These are phyloP conservation scores for Suhomyces taliae DNA, from an alignment of 1,139 yeast genomes.

Conservation along the genomic window DNA sequence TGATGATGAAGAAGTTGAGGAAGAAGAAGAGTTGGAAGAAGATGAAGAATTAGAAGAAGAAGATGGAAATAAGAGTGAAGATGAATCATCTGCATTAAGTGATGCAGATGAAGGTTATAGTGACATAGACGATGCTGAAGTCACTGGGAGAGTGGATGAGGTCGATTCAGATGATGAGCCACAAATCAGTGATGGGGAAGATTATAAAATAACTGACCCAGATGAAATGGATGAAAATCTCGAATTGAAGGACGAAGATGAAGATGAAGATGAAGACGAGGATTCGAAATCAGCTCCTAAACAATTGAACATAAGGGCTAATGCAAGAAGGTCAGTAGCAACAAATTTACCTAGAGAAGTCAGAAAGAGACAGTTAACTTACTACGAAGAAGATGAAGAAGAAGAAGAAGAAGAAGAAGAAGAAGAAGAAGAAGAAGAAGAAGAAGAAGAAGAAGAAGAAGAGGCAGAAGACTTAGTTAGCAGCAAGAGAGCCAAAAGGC, in stretches of 20 bases:
- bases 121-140: slow-evolving; percentile 24
- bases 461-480: slow-evolving; percentile 12
- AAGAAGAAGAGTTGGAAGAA: slow-evolving; percentile 11
- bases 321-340: slow-evolving; percentile 11
- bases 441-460: slow-evolving; percentile 17
- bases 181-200: slow-evolving; percentile 32
- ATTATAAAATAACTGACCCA: slow-evolving; percentile 38
- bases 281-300: slow-evolving; percentile 4
- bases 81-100: slow-evolving; percentile 20
- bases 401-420: slow-evolving; percentile 35
- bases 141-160: neutral
- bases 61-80: slow-evolving; percentile 12
- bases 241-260: slow-evolving; percentile 30
- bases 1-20: slow-evolving; percentile 12
- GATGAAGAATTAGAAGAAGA: slow-evolving; percentile 22
- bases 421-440: slow-evolving; percentile 22
- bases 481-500: slow-evolving; percentile 12
- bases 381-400: slow-evolving; percentile 36
- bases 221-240: slow-evolving; percentile 45
- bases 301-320: slow-evolving; percentile 16
- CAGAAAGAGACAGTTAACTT: slow-evolving; percentile 33
- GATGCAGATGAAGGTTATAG: slow-evolving; percentile 18
- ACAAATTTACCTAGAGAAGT: slow-evolving; percentile 21
- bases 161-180: slow-evolving; percentile 22
- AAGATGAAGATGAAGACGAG: slow-evolving; percentile 12